These are phyloP conservation scores for Pelargonium cotyledonis DNA, from an alignment of 441 rosid species.

Conservation along the genomic window DNA sequence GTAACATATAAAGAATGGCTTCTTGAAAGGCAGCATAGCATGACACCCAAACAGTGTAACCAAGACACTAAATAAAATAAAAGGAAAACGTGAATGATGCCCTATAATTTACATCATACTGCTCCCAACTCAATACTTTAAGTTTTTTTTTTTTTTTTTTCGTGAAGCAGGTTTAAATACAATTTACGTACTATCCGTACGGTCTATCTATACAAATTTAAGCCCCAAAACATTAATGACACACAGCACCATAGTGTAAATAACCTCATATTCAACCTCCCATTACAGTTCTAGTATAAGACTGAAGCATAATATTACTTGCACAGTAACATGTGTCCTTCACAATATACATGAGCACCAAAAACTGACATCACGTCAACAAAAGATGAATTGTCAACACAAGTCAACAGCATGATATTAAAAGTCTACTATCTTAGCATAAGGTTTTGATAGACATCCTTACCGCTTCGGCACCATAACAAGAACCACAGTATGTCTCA, in stretches of 20 bases:
- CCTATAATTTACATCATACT: background rate
- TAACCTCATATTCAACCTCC: background rate
- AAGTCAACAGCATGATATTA: background rate
- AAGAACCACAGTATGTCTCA: conserved; percentile 91
- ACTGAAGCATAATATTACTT: background rate
- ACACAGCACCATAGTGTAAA: background rate
- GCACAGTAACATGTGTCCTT: background rate
- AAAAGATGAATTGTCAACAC: background rate
- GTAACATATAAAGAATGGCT: background rate
- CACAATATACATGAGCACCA: background rate
- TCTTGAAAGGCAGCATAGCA: conserved; percentile 6
- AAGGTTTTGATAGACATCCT: conserved; percentile 18
- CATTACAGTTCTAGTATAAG: background rate
- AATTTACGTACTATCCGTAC: background rate
- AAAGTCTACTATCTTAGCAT: background rate
- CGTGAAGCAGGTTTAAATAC: background rate
- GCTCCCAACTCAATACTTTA: background rate
- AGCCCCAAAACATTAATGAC: background rate
- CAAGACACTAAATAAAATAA: background rate
- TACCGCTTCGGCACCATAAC: conserved; percentile 87
- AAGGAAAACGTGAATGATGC: background rate
- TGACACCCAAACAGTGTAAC: background rate
- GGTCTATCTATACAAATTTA: background rate
- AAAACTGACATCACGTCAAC: background rate
- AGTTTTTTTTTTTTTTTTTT: background rate